Conservation (phyloP, 2,329 filamentous ascomycete species). For the Erysiphe neolycopersici region DNA sequence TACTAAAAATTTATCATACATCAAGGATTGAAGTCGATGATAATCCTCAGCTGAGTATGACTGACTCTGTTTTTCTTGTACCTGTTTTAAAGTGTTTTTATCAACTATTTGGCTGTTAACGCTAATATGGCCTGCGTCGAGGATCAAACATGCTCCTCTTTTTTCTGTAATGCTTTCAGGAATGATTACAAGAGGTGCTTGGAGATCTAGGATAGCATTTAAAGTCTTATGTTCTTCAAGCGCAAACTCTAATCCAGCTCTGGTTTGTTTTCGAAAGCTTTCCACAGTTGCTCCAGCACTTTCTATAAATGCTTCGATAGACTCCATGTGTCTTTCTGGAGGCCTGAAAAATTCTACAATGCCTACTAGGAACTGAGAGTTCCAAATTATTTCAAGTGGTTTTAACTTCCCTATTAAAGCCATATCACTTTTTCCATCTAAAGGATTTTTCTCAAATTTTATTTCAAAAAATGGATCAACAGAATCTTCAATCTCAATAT, state of each 20-base stretch:
- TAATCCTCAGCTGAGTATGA: slow-evolving; percentile 76
- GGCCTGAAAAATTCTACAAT: slow-evolving; percentile 90
- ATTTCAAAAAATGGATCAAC: slow-evolving; percentile 75
- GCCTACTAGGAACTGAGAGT: slow-evolving; percentile 74
- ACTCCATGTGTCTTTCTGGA: slow-evolving; percentile 94
- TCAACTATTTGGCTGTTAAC: slow-evolving; percentile 87
- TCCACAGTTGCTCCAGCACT: slow-evolving; percentile 88
- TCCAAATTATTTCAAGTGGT: slow-evolving; percentile 92
- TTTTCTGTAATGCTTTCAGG: slow-evolving; percentile 71
- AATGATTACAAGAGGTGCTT: slow-evolving; percentile 87
- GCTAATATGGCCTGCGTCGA: slow-evolving; percentile 89
- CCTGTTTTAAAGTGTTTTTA: slow-evolving; percentile 62
- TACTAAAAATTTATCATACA: slow-evolving; percentile 94
- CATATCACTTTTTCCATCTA: slow-evolving; percentile 78
- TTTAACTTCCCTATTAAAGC: slow-evolving; percentile 77
- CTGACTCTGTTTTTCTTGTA: slow-evolving; percentile 74
- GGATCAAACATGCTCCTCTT: slow-evolving; percentile 64
- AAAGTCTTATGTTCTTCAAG: slow-evolving; percentile 95
- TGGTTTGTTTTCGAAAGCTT: slow-evolving; percentile 78
- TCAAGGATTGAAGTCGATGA: slow-evolving; percentile 61
- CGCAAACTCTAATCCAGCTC: slow-evolving; percentile 86
- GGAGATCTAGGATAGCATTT: slow-evolving; percentile 83
- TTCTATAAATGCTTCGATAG: slow-evolving; percentile 86
- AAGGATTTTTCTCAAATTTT: slow-evolving; percentile 78
- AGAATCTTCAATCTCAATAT: slow-evolving; percentile 16